Evolutionary conservation across 2,329 filamentous ascomycete species (phyloP).

Genomic region (Fusarium cyanostomum): DNA sequence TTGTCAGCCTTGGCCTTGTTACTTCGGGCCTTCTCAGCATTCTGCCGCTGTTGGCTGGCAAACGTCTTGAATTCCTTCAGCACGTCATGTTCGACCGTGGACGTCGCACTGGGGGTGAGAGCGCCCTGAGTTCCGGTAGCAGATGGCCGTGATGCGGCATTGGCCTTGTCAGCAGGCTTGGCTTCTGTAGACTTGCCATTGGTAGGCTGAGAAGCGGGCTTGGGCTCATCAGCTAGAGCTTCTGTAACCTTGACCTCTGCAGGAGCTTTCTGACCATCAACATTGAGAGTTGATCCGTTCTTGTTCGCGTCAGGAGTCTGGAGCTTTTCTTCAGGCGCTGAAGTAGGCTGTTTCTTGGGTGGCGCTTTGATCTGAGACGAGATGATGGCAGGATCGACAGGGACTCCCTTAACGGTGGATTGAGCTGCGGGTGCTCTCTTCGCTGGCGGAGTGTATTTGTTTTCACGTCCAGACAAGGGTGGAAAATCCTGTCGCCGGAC

Average conservation of each 20-base stretch:
- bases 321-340: conserved; percentile 41
- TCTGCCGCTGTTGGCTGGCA: conserved; percentile 64
- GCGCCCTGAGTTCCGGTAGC: conserved; percentile 53
- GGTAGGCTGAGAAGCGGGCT: conserved; percentile 44
- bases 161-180: conserved; percentile 43
- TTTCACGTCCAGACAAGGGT: conserved; percentile 66
- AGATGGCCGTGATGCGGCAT: conserved; percentile 44
- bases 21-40: conserved; percentile 64
- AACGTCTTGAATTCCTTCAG: conserved; percentile 72
- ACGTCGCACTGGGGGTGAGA: conserved; percentile 62
- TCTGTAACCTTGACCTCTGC: conserved; percentile 44
- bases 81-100: conserved; percentile 70
- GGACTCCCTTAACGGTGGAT: conserved; percentile 77
- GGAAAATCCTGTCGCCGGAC: conserved; percentile 81
- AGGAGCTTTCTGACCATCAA: conserved; percentile 40
- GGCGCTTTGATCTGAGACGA: conserved; percentile 76
- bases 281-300: conserved; percentile 45
- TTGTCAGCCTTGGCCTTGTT: conserved; percentile 78
- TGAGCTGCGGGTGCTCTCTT: conserved; percentile 80
- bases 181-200: conserved; percentile 47
- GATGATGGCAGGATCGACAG: conserved; percentile 89
- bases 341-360: conserved; percentile 50
- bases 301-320: conserved; percentile 42
- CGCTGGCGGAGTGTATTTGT: conserved; percentile 91
- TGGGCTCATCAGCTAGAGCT: conserved; percentile 40